A percentile compares a stretch with the other conserved stretches of the same genome.
phyloP scores from a whole-genome alignment of 768 basidiomycete genomes.

The Tylopilus plumbeoviolaceoides region DNA sequence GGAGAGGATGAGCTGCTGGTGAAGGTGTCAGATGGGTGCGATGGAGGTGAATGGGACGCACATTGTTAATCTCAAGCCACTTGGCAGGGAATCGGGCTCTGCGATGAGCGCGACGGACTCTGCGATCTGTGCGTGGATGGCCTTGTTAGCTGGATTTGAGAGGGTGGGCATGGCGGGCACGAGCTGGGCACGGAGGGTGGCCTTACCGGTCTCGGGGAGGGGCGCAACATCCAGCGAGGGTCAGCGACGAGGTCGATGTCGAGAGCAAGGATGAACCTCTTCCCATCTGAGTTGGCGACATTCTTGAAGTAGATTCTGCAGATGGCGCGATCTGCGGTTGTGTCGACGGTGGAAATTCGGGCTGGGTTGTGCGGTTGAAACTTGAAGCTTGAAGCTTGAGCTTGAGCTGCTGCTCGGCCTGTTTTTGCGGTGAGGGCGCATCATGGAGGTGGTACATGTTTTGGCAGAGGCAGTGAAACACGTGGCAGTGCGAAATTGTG shows the following conservation, averaged over 20 bases:
- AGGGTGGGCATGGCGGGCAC: slow-evolving; percentile 90
- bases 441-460: too few relatives aligned
- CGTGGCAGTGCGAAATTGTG: too few relatives aligned
- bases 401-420: slow-evolving; percentile 76
- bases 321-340: slow-evolving; percentile 59
- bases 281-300: slow-evolving; percentile 81
- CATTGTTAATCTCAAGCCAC: slow-evolving; percentile 89
- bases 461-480: too few relatives aligned
- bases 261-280: slow-evolving; percentile 51
- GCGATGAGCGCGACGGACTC: slow-evolving; percentile 93
- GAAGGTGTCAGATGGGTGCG: slow-evolving; percentile 11
- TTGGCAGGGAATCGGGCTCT: slow-evolving; percentile 78
- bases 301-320: slow-evolving; percentile 93
- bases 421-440: slow-evolving; percentile 64
- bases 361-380: too few relatives aligned
- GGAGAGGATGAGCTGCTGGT: slow-evolving; percentile 82
- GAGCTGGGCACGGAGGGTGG: slow-evolving; percentile 65
- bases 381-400: too few relatives aligned
- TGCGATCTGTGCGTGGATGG: slow-evolving; percentile 79
- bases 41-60: slow-evolving; percentile 39
- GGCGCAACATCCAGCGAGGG: slow-evolving; percentile 62
- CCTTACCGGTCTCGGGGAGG: slow-evolving; percentile 68
- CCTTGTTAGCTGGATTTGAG: slow-evolving; percentile 67
- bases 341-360: slow-evolving; percentile 73
- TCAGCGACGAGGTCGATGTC: background rate